Evolutionary conservation across 495 filamentous ascomycete species (phyloP).

Genomic region (Neurospora cerealis): DNA sequence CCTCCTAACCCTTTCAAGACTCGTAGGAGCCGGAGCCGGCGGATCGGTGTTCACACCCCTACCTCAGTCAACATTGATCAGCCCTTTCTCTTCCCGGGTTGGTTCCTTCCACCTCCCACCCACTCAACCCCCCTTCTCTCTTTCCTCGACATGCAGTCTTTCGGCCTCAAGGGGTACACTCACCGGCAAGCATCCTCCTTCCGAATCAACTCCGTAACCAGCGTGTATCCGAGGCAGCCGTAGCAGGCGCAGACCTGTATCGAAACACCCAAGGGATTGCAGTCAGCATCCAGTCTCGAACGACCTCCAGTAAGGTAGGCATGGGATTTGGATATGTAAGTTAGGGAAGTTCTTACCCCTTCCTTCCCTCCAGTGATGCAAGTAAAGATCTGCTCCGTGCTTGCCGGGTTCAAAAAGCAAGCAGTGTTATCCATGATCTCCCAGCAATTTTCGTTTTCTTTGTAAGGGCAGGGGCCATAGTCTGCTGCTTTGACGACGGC

Average conservation of each 20-base stretch:
- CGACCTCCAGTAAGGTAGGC: too few relatives aligned
- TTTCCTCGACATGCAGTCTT: too few relatives aligned
- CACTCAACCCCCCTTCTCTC: too few relatives aligned
- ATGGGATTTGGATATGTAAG: too few relatives aligned
- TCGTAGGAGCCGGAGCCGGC: neutral
- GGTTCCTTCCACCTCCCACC: too few relatives aligned
- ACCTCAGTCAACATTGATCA: rapidly evolving
- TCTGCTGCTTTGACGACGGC: neutral
- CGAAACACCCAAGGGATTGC: too few relatives aligned
- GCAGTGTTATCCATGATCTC: conserved; percentile 21
- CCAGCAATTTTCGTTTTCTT: conserved; percentile 11
- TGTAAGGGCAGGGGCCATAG: conserved; percentile 16
- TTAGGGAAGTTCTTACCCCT: too few relatives aligned
- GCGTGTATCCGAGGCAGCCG: conserved; percentile 11
- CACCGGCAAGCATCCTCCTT: conserved; percentile 9
- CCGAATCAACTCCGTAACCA: conserved; percentile 6
- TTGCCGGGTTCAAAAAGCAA: conserved; percentile 12
- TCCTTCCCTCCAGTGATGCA: conserved; percentile 9
- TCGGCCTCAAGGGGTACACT: neutral
- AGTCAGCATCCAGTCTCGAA: too few relatives aligned
- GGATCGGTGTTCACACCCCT: neutral
- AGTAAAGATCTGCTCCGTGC: conserved; percentile 8
- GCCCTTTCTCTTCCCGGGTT: neutral
- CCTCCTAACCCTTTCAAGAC: neutral
- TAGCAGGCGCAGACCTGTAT: conserved; percentile 18